Evolutionary conservation across 2,329 filamentous ascomycete species (phyloP), one percentile per base, ranked within the genome.

Genomic region (Tolypocladium nubicola): DNA sequence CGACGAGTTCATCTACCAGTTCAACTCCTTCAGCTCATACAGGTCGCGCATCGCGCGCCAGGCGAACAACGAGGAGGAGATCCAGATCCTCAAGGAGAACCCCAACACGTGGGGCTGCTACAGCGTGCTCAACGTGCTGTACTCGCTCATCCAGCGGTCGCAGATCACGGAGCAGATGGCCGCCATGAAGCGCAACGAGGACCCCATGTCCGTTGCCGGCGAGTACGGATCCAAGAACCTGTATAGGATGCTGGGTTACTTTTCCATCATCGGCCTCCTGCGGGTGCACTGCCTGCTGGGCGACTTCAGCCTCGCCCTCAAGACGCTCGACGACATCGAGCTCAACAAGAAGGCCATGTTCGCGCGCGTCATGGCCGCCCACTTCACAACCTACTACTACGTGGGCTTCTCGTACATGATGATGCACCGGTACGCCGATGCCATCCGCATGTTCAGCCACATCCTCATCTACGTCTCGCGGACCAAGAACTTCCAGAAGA

Each of bases 301-400:
- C 67, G 94, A 99, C 79, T 99, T 99, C 79, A 96, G 90, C 77
- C 85, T 99, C 62, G 94, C 94, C 54, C 85, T 99, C 70, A 99
- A 97, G 85, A 99, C 94, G 40, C 88, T 99, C 64, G 94, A 99
- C 73, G 93, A 97, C 73, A 97, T 99, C 70, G 94, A 99, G 83
- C 86, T 99, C 69, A 99, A 97, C 83, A 99, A 99, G 83, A 97
- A 97, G 82, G 92, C 94, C 75, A 97, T 97, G 90, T 99, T 99
- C 73, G 93, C 94, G 62, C 90, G 94, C 64, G 94, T 99, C 73
- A 97, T 99, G 94, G 93, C 94, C 56, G 94, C 94, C 58, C 94
- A 99, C 81, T 97, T 97, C 80, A 97, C 93, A 65, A 99, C 94
- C 64, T 99, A 97, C 85, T 99, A 99, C 85, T 97, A 97, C 74